Percentiles rank a stretch among this genome's conserved stretches.
Evolutionary conservation across 768 basidiomycete genomes (phyloP).

Genomic region (Multifurca ochricompacta): DNA sequence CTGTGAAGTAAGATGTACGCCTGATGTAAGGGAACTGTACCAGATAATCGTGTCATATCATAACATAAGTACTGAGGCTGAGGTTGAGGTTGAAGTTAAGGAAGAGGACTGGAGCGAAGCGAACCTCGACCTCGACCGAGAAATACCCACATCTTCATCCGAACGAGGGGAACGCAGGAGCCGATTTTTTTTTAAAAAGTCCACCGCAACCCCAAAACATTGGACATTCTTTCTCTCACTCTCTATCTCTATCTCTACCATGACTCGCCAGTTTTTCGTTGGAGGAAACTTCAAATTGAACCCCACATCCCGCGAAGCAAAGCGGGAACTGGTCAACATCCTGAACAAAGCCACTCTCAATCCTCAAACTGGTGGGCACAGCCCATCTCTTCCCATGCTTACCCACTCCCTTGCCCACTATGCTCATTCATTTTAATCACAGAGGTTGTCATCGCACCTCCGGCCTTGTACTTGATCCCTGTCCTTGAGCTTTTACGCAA

Average conservation of each 20-base stretch:
- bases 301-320: constrained; percentile 57
- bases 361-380: constrained; percentile 54
- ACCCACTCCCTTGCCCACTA: constrained; percentile 7
- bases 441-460: constrained; percentile 95
- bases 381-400: constrained; percentile 11
- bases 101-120: too few species aligned
- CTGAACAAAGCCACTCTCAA: constrained; percentile 81
- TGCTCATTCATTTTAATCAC: constrained; percentile 17
- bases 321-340: constrained; percentile 53
- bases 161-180: too few species aligned
- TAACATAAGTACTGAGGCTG: too few species aligned
- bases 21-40: constrained; percentile 15
- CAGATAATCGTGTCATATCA: too few species aligned
- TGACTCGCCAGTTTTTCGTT: constrained; percentile 86
- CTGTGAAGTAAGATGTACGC: constrained; percentile 17
- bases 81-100: too few species aligned
- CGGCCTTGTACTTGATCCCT: constrained; percentile 78
- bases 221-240: not conserved
- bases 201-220: not conserved
- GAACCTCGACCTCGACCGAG: too few species aligned
- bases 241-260: constrained; percentile 23
- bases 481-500: constrained; percentile 54
- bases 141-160: too few species aligned
- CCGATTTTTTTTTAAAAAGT: too few species aligned
- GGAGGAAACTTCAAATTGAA: constrained; percentile 99